These are phyloP conservation scores for Drechslera avenae DNA, from an alignment of 2,329 filamentous ascomycete species.

Conservation along the genomic window DNA sequence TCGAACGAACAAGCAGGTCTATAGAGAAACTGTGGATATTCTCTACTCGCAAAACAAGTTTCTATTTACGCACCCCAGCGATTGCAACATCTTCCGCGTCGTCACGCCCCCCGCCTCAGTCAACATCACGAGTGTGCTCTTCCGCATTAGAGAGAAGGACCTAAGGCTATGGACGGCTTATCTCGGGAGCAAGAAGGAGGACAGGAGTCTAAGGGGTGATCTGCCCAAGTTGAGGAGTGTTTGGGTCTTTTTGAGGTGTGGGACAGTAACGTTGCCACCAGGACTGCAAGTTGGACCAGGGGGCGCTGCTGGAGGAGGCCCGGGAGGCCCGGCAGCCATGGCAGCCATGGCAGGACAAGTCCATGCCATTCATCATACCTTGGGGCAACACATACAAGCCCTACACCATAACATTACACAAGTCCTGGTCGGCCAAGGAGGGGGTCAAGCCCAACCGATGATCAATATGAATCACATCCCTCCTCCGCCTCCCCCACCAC, in stretches of 20 bases:
- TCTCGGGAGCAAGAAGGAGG: slow-evolving; percentile 36
- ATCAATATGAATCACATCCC: slow-evolving; percentile 11
- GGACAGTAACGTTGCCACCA: slow-evolving; percentile 16
- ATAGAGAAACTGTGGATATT: slow-evolving; percentile 41
- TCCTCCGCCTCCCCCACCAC: slow-evolving; percentile 24
- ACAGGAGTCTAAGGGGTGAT: slow-evolving; percentile 41
- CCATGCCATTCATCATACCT: slow-evolving; percentile 31
- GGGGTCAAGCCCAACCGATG: slow-evolving; percentile 5
- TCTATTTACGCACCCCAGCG: slow-evolving; percentile 47
- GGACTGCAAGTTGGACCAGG: background rate
- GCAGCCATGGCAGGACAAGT: slow-evolving; percentile 16
- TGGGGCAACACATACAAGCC: slow-evolving; percentile 35
- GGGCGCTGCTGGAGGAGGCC: slow-evolving; percentile 12
- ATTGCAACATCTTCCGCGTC: slow-evolving; percentile 49
- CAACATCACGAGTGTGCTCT: slow-evolving; percentile 38
- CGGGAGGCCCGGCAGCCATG: background rate
- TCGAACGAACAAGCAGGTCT: slow-evolving; percentile 34
- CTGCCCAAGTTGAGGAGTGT: slow-evolving; percentile 44
- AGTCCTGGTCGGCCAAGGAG: slow-evolving; percentile 10
- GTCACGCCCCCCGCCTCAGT: slow-evolving; percentile 36
- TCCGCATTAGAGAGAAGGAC: slow-evolving; percentile 47
- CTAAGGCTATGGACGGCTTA: slow-evolving; percentile 46
- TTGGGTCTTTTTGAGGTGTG: slow-evolving; percentile 44
- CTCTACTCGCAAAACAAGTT: slow-evolving; percentile 47
- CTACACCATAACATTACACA: slow-evolving; percentile 32